Evolutionary conservation across 2,329 filamentous ascomycete genomes (phyloP), one percentile per base, ranked within the genome.

Genomic region (Ambrosiella cleistominuta): DNA sequence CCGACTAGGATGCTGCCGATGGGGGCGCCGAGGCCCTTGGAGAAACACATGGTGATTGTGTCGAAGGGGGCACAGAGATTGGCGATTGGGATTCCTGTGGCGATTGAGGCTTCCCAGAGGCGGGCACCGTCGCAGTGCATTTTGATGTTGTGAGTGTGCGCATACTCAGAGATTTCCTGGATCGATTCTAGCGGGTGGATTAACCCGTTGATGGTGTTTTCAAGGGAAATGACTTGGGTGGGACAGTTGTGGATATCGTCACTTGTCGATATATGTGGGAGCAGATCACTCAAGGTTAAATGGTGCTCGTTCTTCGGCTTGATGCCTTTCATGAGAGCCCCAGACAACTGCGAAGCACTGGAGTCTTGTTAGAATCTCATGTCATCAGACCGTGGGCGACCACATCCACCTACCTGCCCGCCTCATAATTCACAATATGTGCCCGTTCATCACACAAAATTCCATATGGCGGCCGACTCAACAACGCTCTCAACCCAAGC

Each of bases 201-300:
- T 64, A 82, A 81, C 27, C 89, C 89, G 58, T 81, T 80, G 54
- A 95, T 76, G 1, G 90, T 95, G 67, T 95, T 95, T 67, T 96
- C 89, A 53, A 95, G 73, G 62, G 80, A 83, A 63, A 96, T 87
- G 55, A 95, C 78, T 50, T 80, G 80, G 0, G 89, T 95, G 0
- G 89, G 88, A 65, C 85, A 89, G 38, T 76, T 74, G 67, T 95
- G 88, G 17, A 93, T 78, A 64, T 94, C 80, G 57, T 86, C 77
- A 62, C 76, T 74, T 0, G 89, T 67, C 0, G 84, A 75, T 3
- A 79, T 80, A 62, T 85, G 72, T 61, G 79, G 76, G 66, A 83
- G 70, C 12, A 95, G 71, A 64, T 95, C 90, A 64, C 87, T 83
- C 8, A 91, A 74, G 0, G 86, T 90, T 47, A 94, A 72, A 66